A percentile compares a stretch with the other conserved stretches of the same genome.
These are phyloP conservation scores for Exsudoporus floridanus DNA, from an alignment of 1,284 basidiomycete species.

Conservation along the genomic window DNA sequence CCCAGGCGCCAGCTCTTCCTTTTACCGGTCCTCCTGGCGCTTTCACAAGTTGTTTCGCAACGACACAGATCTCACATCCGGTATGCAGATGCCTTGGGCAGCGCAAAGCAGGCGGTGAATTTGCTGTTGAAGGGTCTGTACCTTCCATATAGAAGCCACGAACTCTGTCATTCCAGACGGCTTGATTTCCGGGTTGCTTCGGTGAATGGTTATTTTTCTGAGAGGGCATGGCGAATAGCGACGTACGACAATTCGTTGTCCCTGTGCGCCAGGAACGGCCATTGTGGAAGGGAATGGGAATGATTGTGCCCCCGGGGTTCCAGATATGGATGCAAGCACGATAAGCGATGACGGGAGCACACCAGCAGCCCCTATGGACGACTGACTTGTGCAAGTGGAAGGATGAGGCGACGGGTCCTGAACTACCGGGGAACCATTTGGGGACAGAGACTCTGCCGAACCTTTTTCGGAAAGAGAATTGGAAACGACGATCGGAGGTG, in stretches of 20 bases:
- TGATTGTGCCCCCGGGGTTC: conserved; percentile 10
- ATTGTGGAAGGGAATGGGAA: conserved; percentile 6
- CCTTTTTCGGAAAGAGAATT: conserved; percentile 26
- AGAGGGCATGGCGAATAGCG: neutral
- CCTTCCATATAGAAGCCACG: conserved; percentile 57
- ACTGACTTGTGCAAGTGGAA: conserved; percentile 28
- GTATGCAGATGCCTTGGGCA: conserved; percentile 72
- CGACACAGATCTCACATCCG: conserved; percentile 70
- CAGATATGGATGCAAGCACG: conserved; percentile 41
- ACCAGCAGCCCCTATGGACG: conserved; percentile 14
- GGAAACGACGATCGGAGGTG: conserved; percentile 32
- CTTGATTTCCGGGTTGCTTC: conserved; percentile 18
- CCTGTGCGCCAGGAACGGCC: conserved; percentile 6
- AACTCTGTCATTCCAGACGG: conserved; percentile 43
- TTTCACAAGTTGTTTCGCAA: conserved; percentile 45
- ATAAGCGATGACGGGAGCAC: conserved; percentile 40
- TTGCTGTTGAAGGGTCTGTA: conserved; percentile 59
- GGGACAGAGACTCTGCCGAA: conserved; percentile 23
- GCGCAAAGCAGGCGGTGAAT: conserved; percentile 60
- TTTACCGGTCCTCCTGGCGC: conserved; percentile 30
- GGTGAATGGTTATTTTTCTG: conserved; percentile 1
- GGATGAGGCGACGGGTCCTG: conserved; percentile 29
- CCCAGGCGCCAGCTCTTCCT: conserved; percentile 24
- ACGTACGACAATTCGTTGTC: conserved; percentile 20
- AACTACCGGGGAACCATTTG: conserved; percentile 24